Evolutionary conservation across 2,329 filamentous ascomycete species (phyloP).

Genomic region (Xenosphaeropsis pyriputrescens): DNA sequence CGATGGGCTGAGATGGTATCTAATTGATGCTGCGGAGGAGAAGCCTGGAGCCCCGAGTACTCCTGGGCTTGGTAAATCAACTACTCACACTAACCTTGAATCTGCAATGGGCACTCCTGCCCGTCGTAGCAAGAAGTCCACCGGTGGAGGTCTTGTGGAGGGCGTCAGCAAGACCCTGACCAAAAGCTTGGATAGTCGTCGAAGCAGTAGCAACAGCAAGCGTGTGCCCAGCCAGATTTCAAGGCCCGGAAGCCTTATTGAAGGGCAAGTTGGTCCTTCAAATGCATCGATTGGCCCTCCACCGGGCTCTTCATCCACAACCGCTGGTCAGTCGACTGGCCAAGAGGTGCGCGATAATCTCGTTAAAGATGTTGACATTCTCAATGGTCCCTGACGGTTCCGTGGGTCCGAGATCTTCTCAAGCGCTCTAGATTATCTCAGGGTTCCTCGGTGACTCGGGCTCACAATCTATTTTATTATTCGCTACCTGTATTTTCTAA

Average conservation of each 20-base stretch:
- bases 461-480: background rate
- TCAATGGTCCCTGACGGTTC: slow-evolving; percentile 2
- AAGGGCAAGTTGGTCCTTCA: slow-evolving; percentile 1
- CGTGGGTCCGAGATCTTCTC: slow-evolving; percentile 2
- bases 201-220: slow-evolving; percentile 76
- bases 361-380: background rate
- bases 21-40: slow-evolving; percentile 87
- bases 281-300: background rate
- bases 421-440: background rate
- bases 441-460: too few species aligned
- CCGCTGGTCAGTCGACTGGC: slow-evolving; percentile 1
- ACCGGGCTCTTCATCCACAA: background rate
- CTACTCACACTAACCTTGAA: slow-evolving; percentile 75
- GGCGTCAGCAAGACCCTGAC: slow-evolving; percentile 66
- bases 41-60: slow-evolving; percentile 86
- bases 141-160: slow-evolving; percentile 39
- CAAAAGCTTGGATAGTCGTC: slow-evolving; percentile 80
- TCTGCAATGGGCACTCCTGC: slow-evolving; percentile 64
- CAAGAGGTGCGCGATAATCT: slow-evolving; percentile 2
- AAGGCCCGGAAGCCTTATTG: background rate
- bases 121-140: slow-evolving; percentile 25
- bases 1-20: slow-evolving; percentile 89
- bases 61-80: slow-evolving; percentile 80
- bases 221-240: too few species aligned
- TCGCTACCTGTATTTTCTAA: background rate